Evolutionary conservation across 2,329 filamentous ascomycete species (phyloP).

Genomic region (Acephala macrosclerotiorum): DNA sequence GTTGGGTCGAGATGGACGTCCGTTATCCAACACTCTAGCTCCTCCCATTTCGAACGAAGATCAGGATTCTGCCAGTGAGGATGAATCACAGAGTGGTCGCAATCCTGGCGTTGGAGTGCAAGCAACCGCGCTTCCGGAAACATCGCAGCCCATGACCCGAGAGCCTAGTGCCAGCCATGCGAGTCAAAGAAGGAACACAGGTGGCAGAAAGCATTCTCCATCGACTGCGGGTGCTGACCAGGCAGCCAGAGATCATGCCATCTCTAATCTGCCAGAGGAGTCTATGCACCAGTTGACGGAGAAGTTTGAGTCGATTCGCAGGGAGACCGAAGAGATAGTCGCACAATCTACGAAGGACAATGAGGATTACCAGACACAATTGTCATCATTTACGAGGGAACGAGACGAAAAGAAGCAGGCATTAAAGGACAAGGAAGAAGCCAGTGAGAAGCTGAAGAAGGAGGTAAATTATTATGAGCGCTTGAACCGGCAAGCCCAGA

Average conservation of each 20-base stretch:
- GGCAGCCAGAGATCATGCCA: slow-evolving; percentile 23
- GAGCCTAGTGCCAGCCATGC: slow-evolving; percentile 67
- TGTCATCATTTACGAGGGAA: slow-evolving; percentile 76
- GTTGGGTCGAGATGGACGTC: slow-evolving; percentile 68
- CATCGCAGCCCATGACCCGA: slow-evolving; percentile 65
- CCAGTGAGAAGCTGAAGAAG: slow-evolving; percentile 82
- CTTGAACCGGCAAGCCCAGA: slow-evolving; percentile 81
- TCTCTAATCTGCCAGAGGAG: slow-evolving; percentile 64
- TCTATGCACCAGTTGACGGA: slow-evolving; percentile 81
- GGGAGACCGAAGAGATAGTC: slow-evolving; percentile 83
- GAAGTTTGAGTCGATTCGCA: slow-evolving; percentile 79
- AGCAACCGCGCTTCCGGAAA: slow-evolving; percentile 66
- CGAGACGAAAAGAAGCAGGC: slow-evolving; percentile 80
- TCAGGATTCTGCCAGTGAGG: slow-evolving; percentile 53
- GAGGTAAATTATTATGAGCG: slow-evolving; percentile 83
- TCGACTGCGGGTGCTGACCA: slow-evolving; percentile 56
- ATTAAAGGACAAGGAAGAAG: slow-evolving; percentile 89
- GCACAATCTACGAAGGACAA: slow-evolving; percentile 75
- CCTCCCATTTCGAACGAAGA: slow-evolving; percentile 60
- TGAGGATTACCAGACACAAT: slow-evolving; percentile 69
- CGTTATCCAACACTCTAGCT: slow-evolving; percentile 37
- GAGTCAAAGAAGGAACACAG: slow-evolving; percentile 67
- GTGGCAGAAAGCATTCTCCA: slow-evolving; percentile 78
- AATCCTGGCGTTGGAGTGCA: slow-evolving; percentile 65
- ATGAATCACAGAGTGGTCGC: slow-evolving; percentile 50